phyloP scores from a whole-genome alignment of 2,329 filamentous ascomycete species.

The Uncinocarpus reesii region DNA sequence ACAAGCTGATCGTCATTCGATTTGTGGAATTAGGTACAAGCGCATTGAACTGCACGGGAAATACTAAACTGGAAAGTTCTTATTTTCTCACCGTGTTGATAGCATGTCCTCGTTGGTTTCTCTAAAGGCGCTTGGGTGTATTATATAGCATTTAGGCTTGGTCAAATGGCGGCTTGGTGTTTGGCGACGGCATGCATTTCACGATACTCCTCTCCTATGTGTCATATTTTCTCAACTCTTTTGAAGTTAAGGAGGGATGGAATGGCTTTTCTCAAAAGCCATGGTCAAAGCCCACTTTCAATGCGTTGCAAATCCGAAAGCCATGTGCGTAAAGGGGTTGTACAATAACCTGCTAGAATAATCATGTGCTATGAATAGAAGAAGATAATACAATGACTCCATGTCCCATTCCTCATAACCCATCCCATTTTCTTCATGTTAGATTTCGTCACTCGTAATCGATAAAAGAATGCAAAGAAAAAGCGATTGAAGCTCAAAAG shows the following conservation, averaged over 20 bases:
- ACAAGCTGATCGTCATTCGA: neutral
- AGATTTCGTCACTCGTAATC: neutral
- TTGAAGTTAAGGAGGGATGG: too few species aligned
- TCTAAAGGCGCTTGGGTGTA: neutral
- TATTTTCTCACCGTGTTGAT: neutral
- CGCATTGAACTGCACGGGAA: too few species aligned
- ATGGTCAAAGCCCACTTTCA: too few species aligned
- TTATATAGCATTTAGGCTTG: neutral
- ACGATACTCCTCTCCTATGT: constrained; percentile 1
- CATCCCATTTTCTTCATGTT: neutral
- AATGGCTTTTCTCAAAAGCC: too few species aligned
- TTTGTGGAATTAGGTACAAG: neutral
- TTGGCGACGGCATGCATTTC: neutral
- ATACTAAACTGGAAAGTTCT: too few species aligned
- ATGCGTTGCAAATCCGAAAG: too few species aligned
- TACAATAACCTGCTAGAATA: too few species aligned
- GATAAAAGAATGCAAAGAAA: neutral
- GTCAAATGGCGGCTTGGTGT: neutral
- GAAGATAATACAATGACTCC: neutral
- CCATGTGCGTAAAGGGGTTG: too few species aligned
- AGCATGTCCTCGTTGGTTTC: too few species aligned
- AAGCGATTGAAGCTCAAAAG: neutral
- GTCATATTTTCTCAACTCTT: constrained; percentile 3
- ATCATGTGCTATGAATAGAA: neutral
- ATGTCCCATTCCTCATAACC: neutral